Evolutionary conservation across 129 eudicot genomes (phyloP).

Genomic region (Heracleum sosnowskyi): DNA sequence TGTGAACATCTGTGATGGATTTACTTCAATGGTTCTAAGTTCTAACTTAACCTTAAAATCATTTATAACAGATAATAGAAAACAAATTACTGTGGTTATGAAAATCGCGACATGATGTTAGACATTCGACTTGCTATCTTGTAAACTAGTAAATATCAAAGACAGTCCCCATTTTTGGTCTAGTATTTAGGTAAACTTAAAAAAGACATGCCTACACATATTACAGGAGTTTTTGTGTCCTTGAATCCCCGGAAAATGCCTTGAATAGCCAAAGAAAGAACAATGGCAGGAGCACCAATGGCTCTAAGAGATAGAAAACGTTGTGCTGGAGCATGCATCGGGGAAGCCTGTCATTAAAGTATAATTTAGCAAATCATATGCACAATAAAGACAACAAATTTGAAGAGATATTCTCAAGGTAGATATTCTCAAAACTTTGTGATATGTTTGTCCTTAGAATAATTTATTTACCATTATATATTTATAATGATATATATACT

Average conservation of each 20-base stretch:
- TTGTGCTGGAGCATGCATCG: slow-evolving; percentile 77
- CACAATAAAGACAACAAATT: neutral
- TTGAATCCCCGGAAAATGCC: slow-evolving; percentile 88
- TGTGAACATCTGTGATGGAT: neutral
- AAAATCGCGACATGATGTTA: neutral
- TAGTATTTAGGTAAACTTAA: neutral
- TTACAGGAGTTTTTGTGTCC: slow-evolving; percentile 79
- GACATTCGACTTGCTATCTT: neutral
- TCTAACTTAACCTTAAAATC: no score
- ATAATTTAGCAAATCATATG: neutral
- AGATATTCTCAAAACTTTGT: neutral
- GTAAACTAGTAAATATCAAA: neutral
- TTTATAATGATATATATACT: neutral
- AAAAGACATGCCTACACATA: slow-evolving; percentile 61
- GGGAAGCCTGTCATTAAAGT: slow-evolving; percentile 43
- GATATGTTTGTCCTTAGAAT: neutral
- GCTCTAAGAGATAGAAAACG: slow-evolving; percentile 69
- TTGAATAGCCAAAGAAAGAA: slow-evolving; percentile 83
- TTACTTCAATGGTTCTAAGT: neutral
- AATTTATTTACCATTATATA: neutral
- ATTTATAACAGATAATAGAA: no score
- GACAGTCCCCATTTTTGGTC: neutral
- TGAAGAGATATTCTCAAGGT: neutral
- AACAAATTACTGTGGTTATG: neutral
- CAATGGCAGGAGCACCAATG: slow-evolving; percentile 93